Percentiles rank a stretch among this genome's conserved stretches.
Evolutionary conservation across 108 stramenopile genomes (phyloP).

Genomic region (Fragilaria crotonensis): DNA sequence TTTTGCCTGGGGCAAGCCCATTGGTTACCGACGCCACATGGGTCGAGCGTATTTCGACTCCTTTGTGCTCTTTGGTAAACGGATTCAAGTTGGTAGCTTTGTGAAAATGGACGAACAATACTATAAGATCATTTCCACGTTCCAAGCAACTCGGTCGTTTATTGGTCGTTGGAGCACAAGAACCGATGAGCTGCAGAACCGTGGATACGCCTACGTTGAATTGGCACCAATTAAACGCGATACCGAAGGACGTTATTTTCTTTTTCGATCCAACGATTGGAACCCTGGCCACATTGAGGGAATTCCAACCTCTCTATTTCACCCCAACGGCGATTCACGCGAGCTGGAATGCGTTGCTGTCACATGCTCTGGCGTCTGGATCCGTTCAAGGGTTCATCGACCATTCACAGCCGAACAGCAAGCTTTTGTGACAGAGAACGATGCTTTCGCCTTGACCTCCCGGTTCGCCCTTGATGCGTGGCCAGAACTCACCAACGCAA

Average conservation of each 20-base stretch:
- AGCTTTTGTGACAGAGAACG: not conserved
- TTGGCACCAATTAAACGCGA: not conserved
- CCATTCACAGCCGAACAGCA: not conserved
- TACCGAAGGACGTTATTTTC: not conserved
- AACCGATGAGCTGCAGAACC: not conserved
- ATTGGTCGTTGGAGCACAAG: not conserved
- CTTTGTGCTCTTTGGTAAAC: not conserved
- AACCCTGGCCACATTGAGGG: slow-evolving; percentile 1
- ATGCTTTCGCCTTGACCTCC: not conserved
- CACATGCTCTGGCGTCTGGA: not conserved
- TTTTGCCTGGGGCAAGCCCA: not conserved
- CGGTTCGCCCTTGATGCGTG: not conserved
- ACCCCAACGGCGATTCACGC: not conserved
- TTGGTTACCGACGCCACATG: slow-evolving; percentile 1
- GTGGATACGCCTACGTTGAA: not conserved
- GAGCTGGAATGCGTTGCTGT: not conserved
- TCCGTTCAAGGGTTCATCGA: not conserved
- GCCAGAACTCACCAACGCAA: not conserved
- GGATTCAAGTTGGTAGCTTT: not conserved
- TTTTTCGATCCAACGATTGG: not conserved
- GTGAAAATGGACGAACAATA: not conserved
- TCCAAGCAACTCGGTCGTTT: not conserved
- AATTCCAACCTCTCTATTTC: not conserved
- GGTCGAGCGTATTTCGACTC: not conserved
- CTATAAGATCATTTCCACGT: not conserved